Base-by-base conservation (phyloP, 257 asterid genomes). In the Plantago major region DNA sequence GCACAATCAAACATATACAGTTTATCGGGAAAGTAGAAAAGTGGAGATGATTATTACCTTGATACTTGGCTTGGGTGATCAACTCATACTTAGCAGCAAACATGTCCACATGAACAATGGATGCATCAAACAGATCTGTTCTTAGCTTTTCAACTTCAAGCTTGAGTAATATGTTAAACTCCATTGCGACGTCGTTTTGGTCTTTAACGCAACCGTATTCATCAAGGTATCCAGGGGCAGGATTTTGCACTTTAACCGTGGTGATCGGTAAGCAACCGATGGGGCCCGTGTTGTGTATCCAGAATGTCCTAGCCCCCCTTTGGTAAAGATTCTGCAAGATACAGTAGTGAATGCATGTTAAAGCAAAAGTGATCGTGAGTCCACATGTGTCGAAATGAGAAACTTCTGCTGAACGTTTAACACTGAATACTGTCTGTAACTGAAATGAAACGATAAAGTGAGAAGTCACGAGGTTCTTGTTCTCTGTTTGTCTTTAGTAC, bases 231-330 rank as follows among this genome's bases (percentile, higher is more conserved):
- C 78, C 84, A 2, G 75, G 59, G 26, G 1, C 62, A 4, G 87
- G 89, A 49, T 77, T 62, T 40, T 60, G 58, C 45, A 78, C 65
- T 66, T 75, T 78, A 6, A 30, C 42, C 1, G 66, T 51, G 8
- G 71, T 14, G 48, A 74, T 19, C 0, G 95, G 87, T 38, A 80
- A 48, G 69, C 96, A 88, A 5, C 96, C 90, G 9, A 85, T 79
- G 2, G 95, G 96, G 30, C 90, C 93, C 2, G 88, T 82, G 66
- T 86, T 82, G 72, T 83, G 90, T 67, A 88, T 75, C 93, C 95
- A 88, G 17, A 80, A 80, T 9, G 65, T 67, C 66, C 87, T 80
- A 37, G 78, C 96, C 55, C 92, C 95, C 74, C 65, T 71, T 5
- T 64, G 22, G 12, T 85, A 79, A 43, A 90, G 22, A 66, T 13